Evolutionary conservation across 2,329 filamentous ascomycete species (phyloP).

Genomic region (Calonectria montana): DNA sequence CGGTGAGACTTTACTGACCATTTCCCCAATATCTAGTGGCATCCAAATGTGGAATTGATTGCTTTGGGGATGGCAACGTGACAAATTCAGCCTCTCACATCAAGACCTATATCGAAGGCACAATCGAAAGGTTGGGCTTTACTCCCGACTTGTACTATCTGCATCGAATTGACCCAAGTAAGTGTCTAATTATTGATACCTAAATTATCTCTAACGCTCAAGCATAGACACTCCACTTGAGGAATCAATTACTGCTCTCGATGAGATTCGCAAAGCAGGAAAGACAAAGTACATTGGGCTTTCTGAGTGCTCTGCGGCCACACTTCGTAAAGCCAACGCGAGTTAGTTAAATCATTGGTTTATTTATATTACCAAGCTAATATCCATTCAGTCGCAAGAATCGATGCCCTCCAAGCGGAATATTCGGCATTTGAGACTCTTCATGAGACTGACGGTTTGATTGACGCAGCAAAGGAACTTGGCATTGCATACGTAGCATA

Average conservation of each 20-base stretch:
- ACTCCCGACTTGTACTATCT: conserved; percentile 58
- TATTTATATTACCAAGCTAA: neutral
- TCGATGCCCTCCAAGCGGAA: conserved; percentile 59
- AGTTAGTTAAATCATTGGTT: conserved; percentile 42
- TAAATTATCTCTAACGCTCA: neutral
- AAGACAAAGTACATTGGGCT: conserved; percentile 63
- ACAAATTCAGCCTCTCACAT: conserved; percentile 61
- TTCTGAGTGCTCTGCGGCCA: conserved; percentile 58
- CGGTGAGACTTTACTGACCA: neutral
- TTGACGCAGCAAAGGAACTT: conserved; percentile 54
- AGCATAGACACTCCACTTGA: conserved; percentile 54
- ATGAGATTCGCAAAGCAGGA: conserved; percentile 57
- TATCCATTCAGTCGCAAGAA: conserved; percentile 53
- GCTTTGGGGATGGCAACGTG: conserved; percentile 46
- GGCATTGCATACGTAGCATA: conserved; percentile 58
- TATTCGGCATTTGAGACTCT: conserved; percentile 57
- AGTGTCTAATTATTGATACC: conserved; percentile 9
- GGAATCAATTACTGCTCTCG: conserved; percentile 59
- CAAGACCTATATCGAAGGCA: conserved; percentile 60
- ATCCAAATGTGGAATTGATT: conserved; percentile 59
- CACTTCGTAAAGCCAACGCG: conserved; percentile 56
- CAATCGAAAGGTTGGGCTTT: conserved; percentile 60
- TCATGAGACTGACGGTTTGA: conserved; percentile 53
- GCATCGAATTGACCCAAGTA: conserved; percentile 58
- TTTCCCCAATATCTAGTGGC: conserved; percentile 50